These are phyloP conservation scores for Solanum tarapatanum DNA, from an alignment of 257 asterid genomes.

Conservation along the genomic window DNA sequence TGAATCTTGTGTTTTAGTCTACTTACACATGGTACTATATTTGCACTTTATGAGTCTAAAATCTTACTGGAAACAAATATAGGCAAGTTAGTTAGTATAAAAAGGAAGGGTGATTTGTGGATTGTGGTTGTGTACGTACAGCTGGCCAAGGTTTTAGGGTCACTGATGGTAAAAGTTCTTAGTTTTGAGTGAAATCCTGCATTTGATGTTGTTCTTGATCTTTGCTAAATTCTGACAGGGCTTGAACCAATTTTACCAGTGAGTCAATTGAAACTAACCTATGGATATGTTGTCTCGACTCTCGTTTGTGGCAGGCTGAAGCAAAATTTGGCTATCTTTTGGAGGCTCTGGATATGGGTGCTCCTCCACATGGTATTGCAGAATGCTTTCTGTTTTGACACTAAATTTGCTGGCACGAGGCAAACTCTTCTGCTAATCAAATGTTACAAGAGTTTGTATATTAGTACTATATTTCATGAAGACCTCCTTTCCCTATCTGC, in stretches of 20 bases:
- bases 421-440: neutral
- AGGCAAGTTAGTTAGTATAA: neutral
- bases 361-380: conserved; percentile 90
- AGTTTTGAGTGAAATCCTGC: neutral
- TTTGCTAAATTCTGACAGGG: neutral
- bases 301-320: conserved; percentile 51
- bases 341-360: conserved; percentile 99
- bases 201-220: neutral
- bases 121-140: neutral
- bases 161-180: neutral
- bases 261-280: neutral
- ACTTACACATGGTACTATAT: neutral
- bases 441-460: neutral
- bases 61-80: neutral
- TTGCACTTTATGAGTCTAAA: neutral
- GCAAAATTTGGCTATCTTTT: conserved; percentile 87
- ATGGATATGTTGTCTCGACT: neutral
- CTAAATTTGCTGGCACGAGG: neutral
- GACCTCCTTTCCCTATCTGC: neutral
- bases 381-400: neutral
- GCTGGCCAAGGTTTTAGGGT: neutral
- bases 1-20: neutral
- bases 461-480: neutral
- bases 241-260: neutral
- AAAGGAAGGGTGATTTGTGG: neutral